Conservation (phyloP, 192 early-diverging fungal genomes). For the Coemansia sp. region DNA sequence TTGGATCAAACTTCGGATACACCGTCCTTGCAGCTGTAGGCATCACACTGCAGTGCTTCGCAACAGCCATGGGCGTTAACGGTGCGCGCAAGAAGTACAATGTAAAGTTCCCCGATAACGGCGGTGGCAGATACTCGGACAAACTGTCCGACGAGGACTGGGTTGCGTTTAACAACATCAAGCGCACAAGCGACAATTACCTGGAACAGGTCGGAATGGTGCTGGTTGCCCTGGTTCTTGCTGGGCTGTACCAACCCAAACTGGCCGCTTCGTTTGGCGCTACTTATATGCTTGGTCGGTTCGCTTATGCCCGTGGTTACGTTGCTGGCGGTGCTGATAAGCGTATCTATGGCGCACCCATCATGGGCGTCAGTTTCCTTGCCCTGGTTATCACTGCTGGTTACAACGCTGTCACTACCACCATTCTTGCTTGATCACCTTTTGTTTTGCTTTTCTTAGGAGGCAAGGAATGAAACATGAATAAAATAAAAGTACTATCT, state of each 20-base stretch:
- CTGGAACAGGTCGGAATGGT: conserved; percentile 39
- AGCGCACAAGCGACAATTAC: conserved; percentile 57
- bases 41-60: conserved; percentile 44
- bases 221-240: conserved; percentile 26
- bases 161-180: conserved; percentile 53
- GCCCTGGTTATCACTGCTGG: conserved; percentile 25
- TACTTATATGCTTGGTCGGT: conserved; percentile 36
- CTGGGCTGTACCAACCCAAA: conserved; percentile 50
- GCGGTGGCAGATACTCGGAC: conserved; percentile 44
- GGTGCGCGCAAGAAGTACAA: conserved; percentile 52
- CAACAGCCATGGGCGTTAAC: conserved; percentile 7
- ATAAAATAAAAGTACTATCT: too few species aligned
- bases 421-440: conserved; percentile 24
- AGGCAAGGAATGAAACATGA: too few species aligned
- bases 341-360: conserved; percentile 27
- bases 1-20: conserved; percentile 56
- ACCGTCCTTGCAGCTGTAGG: conserved; percentile 40
- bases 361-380: conserved; percentile 20
- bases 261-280: conserved; percentile 35
- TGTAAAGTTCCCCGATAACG: conserved; percentile 53
- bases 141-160: conserved; percentile 57
- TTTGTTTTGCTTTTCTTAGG: background rate
- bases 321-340: conserved; percentile 21
- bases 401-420: conserved; percentile 22
- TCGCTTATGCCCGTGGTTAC: conserved; percentile 40